phyloP scores from a whole-genome alignment of 371 early-diverging fungal species.

The Neoconidiobolus thromboides region DNA sequence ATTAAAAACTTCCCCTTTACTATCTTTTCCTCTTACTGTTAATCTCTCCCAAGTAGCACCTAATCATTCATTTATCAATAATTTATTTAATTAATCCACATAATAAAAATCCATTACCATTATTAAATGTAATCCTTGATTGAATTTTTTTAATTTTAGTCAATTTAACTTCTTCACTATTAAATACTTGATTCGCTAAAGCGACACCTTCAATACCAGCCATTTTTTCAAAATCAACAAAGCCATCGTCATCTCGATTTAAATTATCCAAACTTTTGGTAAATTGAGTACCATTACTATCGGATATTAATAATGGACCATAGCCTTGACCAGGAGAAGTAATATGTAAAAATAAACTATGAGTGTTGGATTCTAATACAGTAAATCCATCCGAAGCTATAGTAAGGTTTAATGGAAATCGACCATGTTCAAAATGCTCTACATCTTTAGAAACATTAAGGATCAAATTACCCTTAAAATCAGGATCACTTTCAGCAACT shows the following conservation, averaged over 20 bases:
- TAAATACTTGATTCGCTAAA: constrained; percentile 63
- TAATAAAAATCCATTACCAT: constrained; percentile 23
- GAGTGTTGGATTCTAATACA: constrained; percentile 55
- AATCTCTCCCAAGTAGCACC: constrained; percentile 37
- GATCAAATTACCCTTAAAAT: constrained; percentile 20
- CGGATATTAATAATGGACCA: constrained; percentile 69
- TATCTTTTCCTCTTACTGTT: constrained; percentile 27
- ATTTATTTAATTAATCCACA: too few relatives aligned
- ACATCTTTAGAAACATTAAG: constrained; percentile 60
- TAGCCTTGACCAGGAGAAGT: constrained; percentile 49
- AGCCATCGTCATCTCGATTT: constrained; percentile 59
- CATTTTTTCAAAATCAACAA: constrained; percentile 89
- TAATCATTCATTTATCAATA: too few relatives aligned
- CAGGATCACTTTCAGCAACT: constrained; percentile 33
- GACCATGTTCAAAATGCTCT: constrained; percentile 36
- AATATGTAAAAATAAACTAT: constrained; percentile 50
- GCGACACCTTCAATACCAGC: constrained; percentile 78
- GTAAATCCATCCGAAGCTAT: constrained; percentile 40
- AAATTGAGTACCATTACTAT: constrained; percentile 71
- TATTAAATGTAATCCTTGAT: constrained; percentile 63
- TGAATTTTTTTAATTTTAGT: constrained; percentile 31
- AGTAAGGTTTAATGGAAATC: constrained; percentile 32
- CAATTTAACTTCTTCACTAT: constrained; percentile 32
- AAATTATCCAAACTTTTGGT: constrained; percentile 41
- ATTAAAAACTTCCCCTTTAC: constrained; percentile 17